A percentile compares a stretch with the other conserved stretches of the same genome.
Evolutionary conservation across 2,329 filamentous ascomycete genomes (phyloP).

Genomic region (Sclerotinia minor): DNA sequence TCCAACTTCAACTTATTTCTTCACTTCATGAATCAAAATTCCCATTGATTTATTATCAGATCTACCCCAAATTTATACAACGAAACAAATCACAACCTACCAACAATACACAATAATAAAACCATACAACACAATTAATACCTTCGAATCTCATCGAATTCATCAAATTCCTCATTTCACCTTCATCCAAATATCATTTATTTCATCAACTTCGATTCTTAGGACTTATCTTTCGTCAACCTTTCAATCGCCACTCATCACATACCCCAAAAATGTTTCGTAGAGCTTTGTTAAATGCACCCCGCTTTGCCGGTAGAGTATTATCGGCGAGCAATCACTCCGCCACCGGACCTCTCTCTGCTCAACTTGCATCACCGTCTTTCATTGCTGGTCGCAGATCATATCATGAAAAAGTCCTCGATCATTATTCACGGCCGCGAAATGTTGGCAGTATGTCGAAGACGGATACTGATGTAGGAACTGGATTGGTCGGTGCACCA

Average conservation of each 20-base stretch:
- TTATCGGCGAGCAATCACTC: conserved; percentile 36
- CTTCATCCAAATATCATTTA: background rate
- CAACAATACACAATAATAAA: background rate
- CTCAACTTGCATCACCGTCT: conserved; percentile 34
- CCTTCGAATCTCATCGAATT: conserved; percentile 3
- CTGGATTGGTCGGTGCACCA: conserved; percentile 86
- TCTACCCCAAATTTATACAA: conserved; percentile 12
- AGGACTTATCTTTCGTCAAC: conserved; percentile 14
- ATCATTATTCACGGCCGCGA: conserved; percentile 78
- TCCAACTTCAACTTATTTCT: conserved; percentile 1
- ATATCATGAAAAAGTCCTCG: conserved; percentile 56
- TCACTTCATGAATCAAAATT: conserved; percentile 12
- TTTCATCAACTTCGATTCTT: background rate
- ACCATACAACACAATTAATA: background rate
- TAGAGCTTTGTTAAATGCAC: conserved; percentile 37
- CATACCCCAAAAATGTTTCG: conserved; percentile 37
- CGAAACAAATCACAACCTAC: background rate
- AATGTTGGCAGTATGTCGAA: conserved; percentile 81
- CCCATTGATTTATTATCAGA: conserved; percentile 16
- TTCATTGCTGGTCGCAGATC: conserved; percentile 36
- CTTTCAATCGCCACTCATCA: conserved; percentile 10
- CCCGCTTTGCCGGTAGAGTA: conserved; percentile 38
- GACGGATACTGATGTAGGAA: conserved; percentile 79
- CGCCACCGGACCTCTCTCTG: conserved; percentile 32
- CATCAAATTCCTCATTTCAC: background rate